Evolutionary conservation across 202 grass and related monocot genomes (phyloP), one percentile per base, ranked within the genome.

Genomic region (Miscanthus sacchariflorus): DNA sequence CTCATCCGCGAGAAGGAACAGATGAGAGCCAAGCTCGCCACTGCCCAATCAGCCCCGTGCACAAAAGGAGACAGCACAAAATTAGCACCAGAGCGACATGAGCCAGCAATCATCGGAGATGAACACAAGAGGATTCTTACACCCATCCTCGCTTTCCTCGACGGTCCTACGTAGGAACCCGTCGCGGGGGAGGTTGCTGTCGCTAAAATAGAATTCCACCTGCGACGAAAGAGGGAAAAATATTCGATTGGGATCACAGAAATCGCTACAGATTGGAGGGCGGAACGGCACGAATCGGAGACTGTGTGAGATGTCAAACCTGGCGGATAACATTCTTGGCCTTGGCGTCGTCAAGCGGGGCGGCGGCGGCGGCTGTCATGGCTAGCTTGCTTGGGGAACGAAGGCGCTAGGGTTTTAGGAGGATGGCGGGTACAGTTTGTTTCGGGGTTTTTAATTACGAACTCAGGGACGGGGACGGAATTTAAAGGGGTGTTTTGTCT

Each of bases 201-300:
- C 94, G 70, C 97, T 93, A 81, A 99, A 96, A 76, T 99, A 99
- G 52, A 99, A 99, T 72, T 99, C 97, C 58, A 95, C 97, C 94
- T 99, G 54, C 25, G 64, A 81, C n/a, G 9, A 7, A 66, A 63
- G 39, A 38, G 30, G 45, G 38, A 21, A 46, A 36, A 10, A 27
- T 86, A n/a, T 50, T 63, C 42, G 23, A 77, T 35, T 38, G 69
- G 5, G 84, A 73, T 89, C 46, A 25, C 27, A 17, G 72, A 72
- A 67, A 21, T 9, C 66, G 10, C 30, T 7, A 81, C 3, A 35
- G 27, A 81, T 30, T 71, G 43, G 19, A 36, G 59, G 7, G n/a
- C 10, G 0, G 24, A 6, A 74, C 24, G 3, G 67, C 54, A 21
- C 43, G 43, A 76, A 67, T 79, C 21, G 15, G 56, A 28, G 35